Base-by-base conservation (phyloP, 257 asterid species). In the Parsonsia alboflavescens region DNA sequence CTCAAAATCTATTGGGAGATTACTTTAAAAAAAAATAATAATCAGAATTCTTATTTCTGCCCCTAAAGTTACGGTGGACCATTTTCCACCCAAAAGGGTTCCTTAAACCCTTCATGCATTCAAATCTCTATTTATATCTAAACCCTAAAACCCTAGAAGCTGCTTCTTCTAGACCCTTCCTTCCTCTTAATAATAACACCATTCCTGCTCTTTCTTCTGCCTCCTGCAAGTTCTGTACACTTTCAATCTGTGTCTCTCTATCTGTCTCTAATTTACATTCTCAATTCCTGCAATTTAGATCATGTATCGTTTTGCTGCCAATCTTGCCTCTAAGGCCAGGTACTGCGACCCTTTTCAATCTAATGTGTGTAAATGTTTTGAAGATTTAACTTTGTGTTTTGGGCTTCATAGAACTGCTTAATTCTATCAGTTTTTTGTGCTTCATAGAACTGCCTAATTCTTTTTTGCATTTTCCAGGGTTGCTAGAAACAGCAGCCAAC, bases 271-370 rank as follows among this genome's bases (percentile, higher is more conserved):
- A 24, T 26, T n/a, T n/a, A 50, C 22, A 49, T 42, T 30, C 44
- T 75, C 28, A 16, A 30, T 8, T 36, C 67, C 68, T 3, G 22
- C 56, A 67, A 58, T 16, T 19, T 4, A 24, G 44, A 79, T 16
- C 50, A 93, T 93, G 98, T 87, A 93, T 75, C 90, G 98, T 21
- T 88, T 87, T 75, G 96, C 91, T 57, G 93, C 96, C 62, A 91
- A 91, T 85, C 88, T 93, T 73, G 98, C 91, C 50, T 86, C 96
- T 24, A 91, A 88, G 76, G 86, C 92, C 82, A 88, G 88, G 90
- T 88, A 76, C 28, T 11, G 24, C 30, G 6, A 4, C 56, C 42
- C 15, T 41, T n/a, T 76, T 28, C 45, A 61, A 30, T 21, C 70
- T 15, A 63, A 6, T 10, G n/a, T 56, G 52, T 33, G 0, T 28